Base-by-base conservation (phyloP, 2,329 filamentous ascomycete genomes). In the Hirsutella minnesotensis region DNA sequence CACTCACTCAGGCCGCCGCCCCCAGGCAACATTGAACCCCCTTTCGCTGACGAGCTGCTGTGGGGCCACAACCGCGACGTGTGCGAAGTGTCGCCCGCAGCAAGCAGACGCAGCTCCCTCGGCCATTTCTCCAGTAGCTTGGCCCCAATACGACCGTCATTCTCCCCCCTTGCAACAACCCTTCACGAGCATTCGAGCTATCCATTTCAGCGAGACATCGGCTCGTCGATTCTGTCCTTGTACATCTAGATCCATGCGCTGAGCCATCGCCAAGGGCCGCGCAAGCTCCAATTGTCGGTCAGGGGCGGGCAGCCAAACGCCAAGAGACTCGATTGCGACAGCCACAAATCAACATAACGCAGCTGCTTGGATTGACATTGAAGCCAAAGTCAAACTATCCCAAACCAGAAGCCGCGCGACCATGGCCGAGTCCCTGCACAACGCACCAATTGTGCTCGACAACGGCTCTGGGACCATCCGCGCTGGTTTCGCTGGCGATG, bases 401-500 rank as follows among this genome's bases (percentile, higher is more conserved):
- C 16, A 15, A 16, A 12, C 8, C 33, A 9, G 4, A 4, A 15
- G 15, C 5, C n/a, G 27, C 33, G 9, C 42, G 16, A 24, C 30
- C 13, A 78, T 79, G 74, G 65, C 73, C 48, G 75, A 79, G 51
- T 70, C 70, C 44, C 79, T 96, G 44, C 92, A 95, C 73, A 98
- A 98, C 73, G 89, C 88, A 53, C 89, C 92, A 46, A 95, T 98
- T 64, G 92, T 98, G 60, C 85, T 98, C 58, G 92, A 98, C 77
- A 98, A 98, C 69, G 92, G 92, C 57, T 95, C 89, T 52, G 92
- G 92, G 51, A 98, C 92, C 4, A 96, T 98, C 61, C 80, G 94
- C 61, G 92, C 92, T 43, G 92, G 92, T 19, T 98, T 96, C 61
- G 92, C 92, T 30, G 92, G 92, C 53, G 89, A 95, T 56, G 92